These are phyloP conservation scores for Periconia macrospinosa DNA, from an alignment of 2,329 filamentous ascomycete genomes.

Conservation along the genomic window DNA sequence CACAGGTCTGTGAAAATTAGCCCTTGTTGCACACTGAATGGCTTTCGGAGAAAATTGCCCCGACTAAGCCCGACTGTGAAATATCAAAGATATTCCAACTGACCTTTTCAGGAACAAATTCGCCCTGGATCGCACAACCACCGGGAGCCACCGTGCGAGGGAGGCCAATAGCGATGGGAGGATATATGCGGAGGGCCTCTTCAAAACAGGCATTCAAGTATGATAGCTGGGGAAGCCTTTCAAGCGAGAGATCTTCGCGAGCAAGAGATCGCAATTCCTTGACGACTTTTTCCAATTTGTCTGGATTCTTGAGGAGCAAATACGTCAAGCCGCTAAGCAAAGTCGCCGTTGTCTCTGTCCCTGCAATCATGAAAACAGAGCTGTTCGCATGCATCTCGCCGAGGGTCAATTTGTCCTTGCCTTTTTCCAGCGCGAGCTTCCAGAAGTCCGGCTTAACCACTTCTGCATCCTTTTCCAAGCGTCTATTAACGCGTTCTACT, in stretches of 20 bases:
- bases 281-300: conserved; percentile 26
- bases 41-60: too few species aligned
- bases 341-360: conserved; percentile 50
- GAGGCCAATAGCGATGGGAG: conserved; percentile 41
- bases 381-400: conserved; percentile 45
- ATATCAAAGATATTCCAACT: too few species aligned
- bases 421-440: conserved; percentile 40
- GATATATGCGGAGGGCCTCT: conserved; percentile 47
- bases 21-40: too few species aligned
- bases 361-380: conserved; percentile 45
- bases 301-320: conserved; percentile 33
- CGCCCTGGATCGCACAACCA: conserved; percentile 30
- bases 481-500: conserved; percentile 28
- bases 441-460: conserved; percentile 47
- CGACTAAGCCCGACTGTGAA: too few species aligned
- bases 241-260: conserved; percentile 40
- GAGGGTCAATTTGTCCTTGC: conserved; percentile 25
- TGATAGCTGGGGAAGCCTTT: conserved; percentile 27
- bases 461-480: conserved; percentile 29
- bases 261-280: conserved; percentile 27
- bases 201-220: conserved; percentile 47
- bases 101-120: conserved; percentile 35
- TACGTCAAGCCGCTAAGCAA: conserved; percentile 44
- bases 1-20: too few species aligned
- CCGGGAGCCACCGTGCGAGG: conserved; percentile 27